These are phyloP conservation scores for Cystofilobasidium ferigula DNA, from an alignment of 768 basidiomycete species.

Conservation along the genomic window DNA sequence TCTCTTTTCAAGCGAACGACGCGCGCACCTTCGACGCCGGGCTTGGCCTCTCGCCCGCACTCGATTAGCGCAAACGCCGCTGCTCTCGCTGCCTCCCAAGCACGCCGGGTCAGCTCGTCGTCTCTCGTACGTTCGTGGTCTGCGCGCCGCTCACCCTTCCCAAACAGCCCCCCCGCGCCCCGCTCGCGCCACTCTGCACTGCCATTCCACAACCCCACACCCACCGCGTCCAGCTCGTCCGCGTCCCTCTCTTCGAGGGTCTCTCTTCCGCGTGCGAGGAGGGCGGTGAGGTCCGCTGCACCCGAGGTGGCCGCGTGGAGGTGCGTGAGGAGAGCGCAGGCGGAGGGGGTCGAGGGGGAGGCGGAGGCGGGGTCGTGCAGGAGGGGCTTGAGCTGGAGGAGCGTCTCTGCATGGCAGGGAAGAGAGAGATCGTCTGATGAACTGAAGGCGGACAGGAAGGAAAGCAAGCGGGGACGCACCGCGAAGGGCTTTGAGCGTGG, in stretches of 20 bases:
- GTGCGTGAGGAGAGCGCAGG: neutral
- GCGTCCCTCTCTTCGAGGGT: neutral
- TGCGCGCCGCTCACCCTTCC: neutral
- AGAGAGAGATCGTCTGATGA: neutral
- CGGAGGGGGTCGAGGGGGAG: neutral
- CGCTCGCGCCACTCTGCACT: slow-evolving; percentile 7
- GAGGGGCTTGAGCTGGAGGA: slow-evolving; percentile 21
- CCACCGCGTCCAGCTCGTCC: slow-evolving; percentile 16
- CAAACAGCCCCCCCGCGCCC: neutral
- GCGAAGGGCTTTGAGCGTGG: neutral
- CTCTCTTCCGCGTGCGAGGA: neutral
- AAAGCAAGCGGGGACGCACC: neutral
- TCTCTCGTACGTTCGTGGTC: neutral
- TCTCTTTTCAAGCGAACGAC: neutral
- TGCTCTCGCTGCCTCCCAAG: slow-evolving; percentile 7
- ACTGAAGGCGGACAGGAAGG: neutral
- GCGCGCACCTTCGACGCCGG: neutral
- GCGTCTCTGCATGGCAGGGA: neutral
- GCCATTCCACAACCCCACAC: slow-evolving; percentile 16
- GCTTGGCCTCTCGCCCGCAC: neutral
- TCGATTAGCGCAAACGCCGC: slow-evolving; percentile 16
- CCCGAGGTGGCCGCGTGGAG: neutral
- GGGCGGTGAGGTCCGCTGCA: neutral
- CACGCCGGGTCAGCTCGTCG: neutral
- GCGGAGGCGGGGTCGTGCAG: slow-evolving; percentile 12